These are phyloP conservation scores for Plantago rigida DNA, from an alignment of 305 asterid species.

Conservation along the genomic window DNA sequence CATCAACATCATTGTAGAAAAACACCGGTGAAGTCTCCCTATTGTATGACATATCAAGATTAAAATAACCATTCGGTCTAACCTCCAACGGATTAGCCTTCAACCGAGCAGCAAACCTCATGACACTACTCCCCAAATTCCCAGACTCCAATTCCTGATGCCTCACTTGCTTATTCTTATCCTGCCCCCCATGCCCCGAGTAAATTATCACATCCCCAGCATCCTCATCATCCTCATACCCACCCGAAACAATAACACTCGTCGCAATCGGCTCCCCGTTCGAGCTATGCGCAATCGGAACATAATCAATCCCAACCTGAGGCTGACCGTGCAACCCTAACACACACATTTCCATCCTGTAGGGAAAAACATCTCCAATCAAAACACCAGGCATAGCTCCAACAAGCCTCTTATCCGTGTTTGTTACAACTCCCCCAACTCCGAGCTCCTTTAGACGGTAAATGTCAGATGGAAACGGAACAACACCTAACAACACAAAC, in stretches of 20 bases:
- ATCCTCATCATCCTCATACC: slow-evolving; percentile 86
- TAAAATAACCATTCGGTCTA: slow-evolving; percentile 57
- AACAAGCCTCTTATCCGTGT: slow-evolving; percentile 71
- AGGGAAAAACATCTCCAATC: slow-evolving; percentile 72
- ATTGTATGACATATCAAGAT: slow-evolving; percentile 57
- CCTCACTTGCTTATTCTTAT: slow-evolving; percentile 45
- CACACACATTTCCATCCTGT: slow-evolving; percentile 75
- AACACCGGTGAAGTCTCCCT: slow-evolving; percentile 62
- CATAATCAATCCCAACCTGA: slow-evolving; percentile 88
- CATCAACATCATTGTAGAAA: slow-evolving; percentile 65
- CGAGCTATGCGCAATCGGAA: slow-evolving; percentile 59
- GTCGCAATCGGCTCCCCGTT: slow-evolving; percentile 92
- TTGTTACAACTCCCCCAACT: slow-evolving; percentile 52
- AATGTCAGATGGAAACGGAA: slow-evolving; percentile 60
- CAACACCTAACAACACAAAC: slow-evolving; percentile 64
- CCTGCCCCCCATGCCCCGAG: slow-evolving; percentile 97
- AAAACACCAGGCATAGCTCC: slow-evolving; percentile 69
- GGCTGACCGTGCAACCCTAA: slow-evolving; percentile 83
- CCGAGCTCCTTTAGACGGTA: slow-evolving; percentile 44
- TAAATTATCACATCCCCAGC: slow-evolving; percentile 66
- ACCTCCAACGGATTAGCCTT: slow-evolving; percentile 43
- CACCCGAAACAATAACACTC: slow-evolving; percentile 80
- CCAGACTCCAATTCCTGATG: slow-evolving; percentile 80
- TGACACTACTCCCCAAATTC: slow-evolving; percentile 58
- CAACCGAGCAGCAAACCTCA: slow-evolving; percentile 54